phyloP scores from a whole-genome alignment of 140 eudicot species.

The Ambrosia hybrid region DNA sequence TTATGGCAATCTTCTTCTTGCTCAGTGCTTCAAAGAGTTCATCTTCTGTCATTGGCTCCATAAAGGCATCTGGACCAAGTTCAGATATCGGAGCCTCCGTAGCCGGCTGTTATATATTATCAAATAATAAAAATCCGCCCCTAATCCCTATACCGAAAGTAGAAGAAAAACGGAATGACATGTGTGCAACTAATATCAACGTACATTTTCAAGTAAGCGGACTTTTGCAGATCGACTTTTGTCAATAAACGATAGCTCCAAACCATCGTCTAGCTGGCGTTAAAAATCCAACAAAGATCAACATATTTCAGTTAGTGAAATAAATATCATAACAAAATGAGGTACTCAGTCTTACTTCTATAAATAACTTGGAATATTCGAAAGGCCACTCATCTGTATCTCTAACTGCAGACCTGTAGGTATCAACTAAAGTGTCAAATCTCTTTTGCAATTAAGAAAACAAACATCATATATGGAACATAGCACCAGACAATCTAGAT shows the following conservation, averaged over 20 bases:
- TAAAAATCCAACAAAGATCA: neutral
- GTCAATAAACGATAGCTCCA: slow-evolving; percentile 94
- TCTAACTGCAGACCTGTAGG: slow-evolving; percentile 77
- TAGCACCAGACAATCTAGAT: neutral
- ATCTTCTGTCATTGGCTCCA: slow-evolving; percentile 69
- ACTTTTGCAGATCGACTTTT: slow-evolving; percentile 96
- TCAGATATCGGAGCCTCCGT: slow-evolving; percentile 77
- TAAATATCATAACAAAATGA: neutral
- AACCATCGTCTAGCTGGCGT: slow-evolving; percentile 84
- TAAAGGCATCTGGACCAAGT: slow-evolving; percentile 98
- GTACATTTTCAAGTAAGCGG: slow-evolving; percentile 79
- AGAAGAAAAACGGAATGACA: neutral
- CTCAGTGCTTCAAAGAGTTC: slow-evolving; percentile 55
- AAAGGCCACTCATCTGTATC: slow-evolving; percentile 99
- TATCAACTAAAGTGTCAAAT: slow-evolving; percentile 9
- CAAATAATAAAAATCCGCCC: slow-evolving; percentile 5
- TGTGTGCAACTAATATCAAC: neutral
- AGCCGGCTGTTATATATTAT: slow-evolving; percentile 57
- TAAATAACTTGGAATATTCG: slow-evolving; percentile 83
- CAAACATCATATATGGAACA: neutral
- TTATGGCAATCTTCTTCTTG: slow-evolving; percentile 81
- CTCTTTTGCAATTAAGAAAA: neutral
- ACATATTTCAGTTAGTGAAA: neutral
- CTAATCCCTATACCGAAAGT: slow-evolving; percentile 1
- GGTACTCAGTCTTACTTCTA: slow-evolving; percentile 63